Conservation (phyloP, 257 asterid genomes). For the Phtheirospermum japonicum region DNA sequence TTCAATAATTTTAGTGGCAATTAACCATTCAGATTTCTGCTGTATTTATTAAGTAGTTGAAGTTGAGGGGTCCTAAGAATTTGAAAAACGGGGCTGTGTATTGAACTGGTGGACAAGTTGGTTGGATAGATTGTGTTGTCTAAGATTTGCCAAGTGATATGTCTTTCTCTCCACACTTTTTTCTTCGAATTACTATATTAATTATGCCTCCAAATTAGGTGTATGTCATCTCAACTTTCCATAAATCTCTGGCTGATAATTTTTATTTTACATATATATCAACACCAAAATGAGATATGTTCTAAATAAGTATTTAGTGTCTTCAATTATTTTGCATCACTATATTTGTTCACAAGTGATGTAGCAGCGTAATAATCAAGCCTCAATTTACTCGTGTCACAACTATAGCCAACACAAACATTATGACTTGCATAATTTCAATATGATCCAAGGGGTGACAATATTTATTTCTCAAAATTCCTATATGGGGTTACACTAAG, state of each 20-base stretch:
- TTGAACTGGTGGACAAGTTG: constrained; percentile 19
- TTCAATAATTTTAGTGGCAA: background rate
- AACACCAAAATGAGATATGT: too few species aligned
- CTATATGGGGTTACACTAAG: too few species aligned
- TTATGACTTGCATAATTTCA: background rate
- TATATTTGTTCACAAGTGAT: background rate
- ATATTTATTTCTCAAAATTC: background rate
- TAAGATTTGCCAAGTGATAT: constrained; percentile 25
- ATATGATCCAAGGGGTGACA: background rate
- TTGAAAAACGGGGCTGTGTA: background rate
- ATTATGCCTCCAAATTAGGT: constrained; percentile 37
- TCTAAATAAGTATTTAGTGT: too few species aligned
- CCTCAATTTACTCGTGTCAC: background rate
- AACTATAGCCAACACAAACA: background rate
- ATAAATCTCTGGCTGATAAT: too few species aligned
- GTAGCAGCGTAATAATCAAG: too few species aligned
- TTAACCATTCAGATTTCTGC: background rate
- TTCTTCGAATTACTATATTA: background rate
- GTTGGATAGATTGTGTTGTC: constrained; percentile 31
- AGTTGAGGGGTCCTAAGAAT: constrained; percentile 19
- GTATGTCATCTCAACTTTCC: too few species aligned
- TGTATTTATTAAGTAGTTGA: constrained; percentile 23
- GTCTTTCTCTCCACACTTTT: constrained; percentile 1
- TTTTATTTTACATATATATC: too few species aligned
- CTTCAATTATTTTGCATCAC: background rate